These are phyloP conservation scores for Nemania sp. DNA, from an alignment of 2,329 filamentous ascomycete genomes.

Conservation along the genomic window DNA sequence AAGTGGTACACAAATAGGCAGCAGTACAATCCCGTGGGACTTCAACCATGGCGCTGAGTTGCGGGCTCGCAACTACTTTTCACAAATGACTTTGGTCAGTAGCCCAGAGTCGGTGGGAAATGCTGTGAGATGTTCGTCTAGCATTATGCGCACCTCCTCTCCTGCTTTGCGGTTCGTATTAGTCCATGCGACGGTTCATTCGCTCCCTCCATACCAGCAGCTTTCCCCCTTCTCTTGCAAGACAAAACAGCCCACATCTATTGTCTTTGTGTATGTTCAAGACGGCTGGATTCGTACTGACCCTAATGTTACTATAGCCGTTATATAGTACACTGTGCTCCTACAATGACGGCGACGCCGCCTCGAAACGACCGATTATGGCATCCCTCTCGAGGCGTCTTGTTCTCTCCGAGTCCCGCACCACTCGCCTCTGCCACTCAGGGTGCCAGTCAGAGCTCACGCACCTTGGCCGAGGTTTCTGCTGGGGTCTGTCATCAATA, in stretches of 20 bases:
- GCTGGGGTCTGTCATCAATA: constrained; percentile 7
- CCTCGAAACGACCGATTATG: constrained; percentile 48
- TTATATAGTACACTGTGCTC: constrained; percentile 29
- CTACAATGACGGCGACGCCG: constrained; percentile 47
- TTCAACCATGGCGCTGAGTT: constrained; percentile 49
- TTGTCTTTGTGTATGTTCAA: not conserved
- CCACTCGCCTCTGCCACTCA: constrained; percentile 35
- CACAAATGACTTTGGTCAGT: constrained; percentile 46
- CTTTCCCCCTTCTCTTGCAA: too few species aligned
- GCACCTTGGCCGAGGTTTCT: constrained; percentile 19
- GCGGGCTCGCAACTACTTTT: constrained; percentile 31
- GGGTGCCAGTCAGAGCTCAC: constrained; percentile 33
- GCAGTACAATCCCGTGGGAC: constrained; percentile 33
- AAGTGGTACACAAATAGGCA: not conserved
- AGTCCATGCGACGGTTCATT: constrained; percentile 5
- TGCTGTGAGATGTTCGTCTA: constrained; percentile 47
- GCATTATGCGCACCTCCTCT: constrained; percentile 36
- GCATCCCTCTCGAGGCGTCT: constrained; percentile 52
- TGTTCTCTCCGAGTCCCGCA: constrained; percentile 46
- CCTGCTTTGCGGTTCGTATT: constrained; percentile 40
- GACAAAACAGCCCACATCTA: not conserved
- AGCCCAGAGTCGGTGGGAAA: constrained; percentile 46
- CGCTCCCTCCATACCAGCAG: not conserved
- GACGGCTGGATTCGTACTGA: constrained; percentile 7
- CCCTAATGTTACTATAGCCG: constrained; percentile 16